Conservation (phyloP, 2,329 filamentous ascomycete genomes). For the Teratosphaeriaceae sp. region DNA sequence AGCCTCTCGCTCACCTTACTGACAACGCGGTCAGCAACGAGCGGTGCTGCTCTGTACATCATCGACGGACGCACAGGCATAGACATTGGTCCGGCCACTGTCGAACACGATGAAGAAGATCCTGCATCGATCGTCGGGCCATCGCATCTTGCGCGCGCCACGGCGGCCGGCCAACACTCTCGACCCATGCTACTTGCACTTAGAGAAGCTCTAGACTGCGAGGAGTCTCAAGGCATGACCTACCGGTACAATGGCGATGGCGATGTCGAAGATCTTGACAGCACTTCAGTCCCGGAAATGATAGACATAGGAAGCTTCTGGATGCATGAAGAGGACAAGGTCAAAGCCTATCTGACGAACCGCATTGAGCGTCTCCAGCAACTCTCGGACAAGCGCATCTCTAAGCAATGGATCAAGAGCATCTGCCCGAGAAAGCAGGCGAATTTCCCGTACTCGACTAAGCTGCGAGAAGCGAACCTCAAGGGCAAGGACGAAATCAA, state of each 20-base stretch:
- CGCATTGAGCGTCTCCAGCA: conserved; percentile 64
- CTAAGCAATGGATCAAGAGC: conserved; percentile 68
- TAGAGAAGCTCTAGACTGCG: too few species aligned
- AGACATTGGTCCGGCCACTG: neutral
- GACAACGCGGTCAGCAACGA: neutral
- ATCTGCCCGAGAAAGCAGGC: conserved; percentile 74
- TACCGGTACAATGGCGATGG: neutral
- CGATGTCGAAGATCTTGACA: neutral
- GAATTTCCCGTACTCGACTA: conserved; percentile 61
- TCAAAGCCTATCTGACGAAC: conserved; percentile 54
- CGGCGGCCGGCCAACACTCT: too few species aligned
- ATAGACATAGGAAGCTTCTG: conserved; percentile 6
- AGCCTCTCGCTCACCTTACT: neutral
- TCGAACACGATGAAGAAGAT: neutral
- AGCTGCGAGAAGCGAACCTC: too few species aligned
- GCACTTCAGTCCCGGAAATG: neutral
- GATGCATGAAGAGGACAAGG: conserved; percentile 14
- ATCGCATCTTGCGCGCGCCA: neutral
- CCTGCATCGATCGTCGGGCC: neutral
- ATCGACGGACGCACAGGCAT: too few species aligned
- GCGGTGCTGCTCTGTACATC: neutral
- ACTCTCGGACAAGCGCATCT: conserved; percentile 62
- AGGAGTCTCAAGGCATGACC: neutral
- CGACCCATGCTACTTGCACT: too few species aligned
- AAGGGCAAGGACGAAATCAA: neutral